Conservation (phyloP, 345 rosid genomes). For the Crucihimalaya himalaica region DNA sequence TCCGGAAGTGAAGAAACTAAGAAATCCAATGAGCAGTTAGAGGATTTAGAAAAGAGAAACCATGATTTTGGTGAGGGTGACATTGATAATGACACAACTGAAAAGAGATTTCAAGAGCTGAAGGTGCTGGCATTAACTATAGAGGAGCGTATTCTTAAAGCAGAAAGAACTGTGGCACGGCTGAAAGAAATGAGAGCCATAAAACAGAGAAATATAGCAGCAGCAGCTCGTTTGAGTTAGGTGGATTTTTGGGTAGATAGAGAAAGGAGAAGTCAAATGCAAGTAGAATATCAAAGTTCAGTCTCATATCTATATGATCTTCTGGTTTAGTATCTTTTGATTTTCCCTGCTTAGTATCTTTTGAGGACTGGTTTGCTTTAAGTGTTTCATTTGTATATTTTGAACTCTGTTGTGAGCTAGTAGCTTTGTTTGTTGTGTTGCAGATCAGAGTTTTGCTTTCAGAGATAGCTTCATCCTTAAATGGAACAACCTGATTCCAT, state of each 20-base stretch:
- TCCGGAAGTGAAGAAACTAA: not conserved
- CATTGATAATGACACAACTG: not conserved
- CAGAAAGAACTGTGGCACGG: not conserved
- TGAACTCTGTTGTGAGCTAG: constrained; percentile 1
- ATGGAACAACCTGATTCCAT: not conserved
- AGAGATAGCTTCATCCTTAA: too few species aligned
- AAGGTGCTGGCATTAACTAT: not conserved
- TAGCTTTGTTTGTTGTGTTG: not conserved
- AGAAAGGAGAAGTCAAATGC: not conserved
- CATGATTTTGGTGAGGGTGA: not conserved
- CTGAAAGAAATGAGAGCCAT: not conserved
- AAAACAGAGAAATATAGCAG: not conserved
- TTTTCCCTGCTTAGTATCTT: not conserved
- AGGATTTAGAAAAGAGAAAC: not conserved
- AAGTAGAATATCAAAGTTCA: not conserved
- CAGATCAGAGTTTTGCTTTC: not conserved
- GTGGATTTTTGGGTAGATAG: not conserved
- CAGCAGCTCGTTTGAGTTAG: not conserved
- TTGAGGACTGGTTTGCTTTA: not conserved
- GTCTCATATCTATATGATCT: not conserved
- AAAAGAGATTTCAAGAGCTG: not conserved
- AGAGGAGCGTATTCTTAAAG: not conserved
- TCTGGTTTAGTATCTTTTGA: too few species aligned
- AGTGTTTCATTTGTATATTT: not conserved
- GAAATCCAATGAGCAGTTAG: not conserved